Base-by-base conservation (phyloP, 2,329 filamentous ascomycete genomes). In the Pezicula rhizophila region DNA sequence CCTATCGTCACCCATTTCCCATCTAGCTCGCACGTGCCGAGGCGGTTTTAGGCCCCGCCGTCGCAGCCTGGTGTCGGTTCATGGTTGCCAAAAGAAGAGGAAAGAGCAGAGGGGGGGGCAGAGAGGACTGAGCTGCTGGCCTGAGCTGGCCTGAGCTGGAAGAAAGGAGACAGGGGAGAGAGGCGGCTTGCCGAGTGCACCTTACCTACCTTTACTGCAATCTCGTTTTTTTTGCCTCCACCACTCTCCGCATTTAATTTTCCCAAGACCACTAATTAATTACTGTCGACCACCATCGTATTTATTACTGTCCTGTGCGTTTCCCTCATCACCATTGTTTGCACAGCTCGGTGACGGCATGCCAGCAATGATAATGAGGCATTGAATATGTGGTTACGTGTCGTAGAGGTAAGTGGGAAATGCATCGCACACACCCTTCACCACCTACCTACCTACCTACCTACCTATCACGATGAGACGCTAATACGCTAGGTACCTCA, bases 351-450 rank as follows among this genome's bases (percentile, higher is more conserved):
- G 8, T 17, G 38, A 31, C 8, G 3, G 17, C 37, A n/a, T 10
- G n/a, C 28, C n/a, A 8, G 45, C 39, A 15, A 51, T 52, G 49
- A 45, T 47, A 46, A 39, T 46, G 4, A 33, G n/a, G 43, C 23
- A 11, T 15, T 46, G 12, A 62, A 42, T 25, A 63, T 68, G 64
- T 69, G 66, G 68, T 55, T 69, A 18, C 60, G 60, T 34, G 47
- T 70, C 12, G 60, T 71, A 12, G 69, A 71, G 61, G 66, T 68
- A 50, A 59, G 59, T 17, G 15, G 17, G 15, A 17, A 40, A 40
- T 18, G 11, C 25, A 31, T 37, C 43, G n/a, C n/a, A 18, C 18
- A 17, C 26, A 11, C 15, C 10, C 31, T 45, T 28, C 20, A 8
- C 12, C n/a, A n/a, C n/a, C n/a, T 7, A 42, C 15, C 35, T 20